These are phyloP conservation scores for Echria macrotheca DNA, from an alignment of 495 filamentous ascomycete genomes.

Conservation along the genomic window DNA sequence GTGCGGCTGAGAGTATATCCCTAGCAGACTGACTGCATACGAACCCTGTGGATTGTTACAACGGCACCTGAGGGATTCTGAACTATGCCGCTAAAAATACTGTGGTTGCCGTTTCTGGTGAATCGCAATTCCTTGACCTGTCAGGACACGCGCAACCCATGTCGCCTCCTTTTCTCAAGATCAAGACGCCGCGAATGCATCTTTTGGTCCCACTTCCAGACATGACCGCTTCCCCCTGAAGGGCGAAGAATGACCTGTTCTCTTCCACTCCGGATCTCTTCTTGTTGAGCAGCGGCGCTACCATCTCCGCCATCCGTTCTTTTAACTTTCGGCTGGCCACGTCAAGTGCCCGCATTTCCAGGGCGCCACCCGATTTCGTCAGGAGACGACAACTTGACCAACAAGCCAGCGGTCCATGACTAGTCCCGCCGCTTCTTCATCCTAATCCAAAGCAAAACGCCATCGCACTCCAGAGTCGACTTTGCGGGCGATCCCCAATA, in stretches of 20 bases:
- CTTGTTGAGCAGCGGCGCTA: background rate
- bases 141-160: slow-evolving; percentile 4
- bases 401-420: background rate
- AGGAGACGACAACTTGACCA: background rate
- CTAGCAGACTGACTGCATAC: background rate
- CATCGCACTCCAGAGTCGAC: background rate
- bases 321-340: slow-evolving; percentile 2
- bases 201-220: background rate
- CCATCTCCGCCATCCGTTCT: too few relatives aligned
- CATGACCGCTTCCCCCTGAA: slow-evolving; percentile 5
- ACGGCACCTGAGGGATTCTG: background rate
- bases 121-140: slow-evolving; percentile 1
- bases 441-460: background rate
- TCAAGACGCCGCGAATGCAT: background rate
- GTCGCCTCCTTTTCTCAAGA: slow-evolving; percentile 4
- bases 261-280: background rate
- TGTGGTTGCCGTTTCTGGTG: slow-evolving; percentile 6
- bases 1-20: background rate
- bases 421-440: background rate
- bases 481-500: slow-evolving; percentile 4
- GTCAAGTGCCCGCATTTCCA: background rate
- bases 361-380: background rate
- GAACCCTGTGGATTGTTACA: background rate
- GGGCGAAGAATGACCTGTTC: slow-evolving; percentile 6
- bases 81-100: slow-evolving; percentile 3